phyloP scores from a whole-genome alignment of 1,284 basidiomycete species.

The Tremellales sp. region DNA sequence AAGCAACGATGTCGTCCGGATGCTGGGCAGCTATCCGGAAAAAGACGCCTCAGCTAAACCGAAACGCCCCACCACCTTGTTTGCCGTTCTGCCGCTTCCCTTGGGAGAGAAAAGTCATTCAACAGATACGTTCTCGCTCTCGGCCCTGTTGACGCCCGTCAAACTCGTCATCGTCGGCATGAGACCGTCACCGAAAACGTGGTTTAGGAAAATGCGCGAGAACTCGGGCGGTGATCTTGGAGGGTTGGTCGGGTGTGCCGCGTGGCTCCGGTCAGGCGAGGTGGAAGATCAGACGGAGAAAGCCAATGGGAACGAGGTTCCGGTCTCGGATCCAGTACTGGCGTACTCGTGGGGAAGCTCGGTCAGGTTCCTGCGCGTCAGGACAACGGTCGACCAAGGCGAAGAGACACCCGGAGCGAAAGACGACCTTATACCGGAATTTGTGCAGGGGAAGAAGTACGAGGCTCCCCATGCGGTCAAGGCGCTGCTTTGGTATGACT shows the following conservation, averaged over 20 bases:
- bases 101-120: slow-evolving; percentile 70
- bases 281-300: slow-evolving; percentile 10
- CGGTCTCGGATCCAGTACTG: slow-evolving; percentile 58
- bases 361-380: slow-evolving; percentile 63
- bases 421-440: slow-evolving; percentile 28
- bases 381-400: slow-evolving; percentile 17
- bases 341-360: slow-evolving; percentile 77
- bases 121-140: slow-evolving; percentile 77
- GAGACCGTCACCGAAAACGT: slow-evolving; percentile 87
- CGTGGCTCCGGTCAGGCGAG: slow-evolving; percentile 64
- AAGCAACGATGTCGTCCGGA: slow-evolving; percentile 87
- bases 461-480: slow-evolving; percentile 43
- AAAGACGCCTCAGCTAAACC: neutral
- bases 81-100: slow-evolving; percentile 78
- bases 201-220: slow-evolving; percentile 75
- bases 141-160: slow-evolving; percentile 80
- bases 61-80: slow-evolving; percentile 56
- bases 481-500: slow-evolving; percentile 52
- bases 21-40: slow-evolving; percentile 84
- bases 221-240: slow-evolving; percentile 43
- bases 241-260: slow-evolving; percentile 60
- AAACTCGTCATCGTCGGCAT: slow-evolving; percentile 92
- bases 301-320: slow-evolving; percentile 1
- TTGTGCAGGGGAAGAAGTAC: slow-evolving; percentile 43
- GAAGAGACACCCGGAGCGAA: slow-evolving; percentile 13